Base-by-base conservation (phyloP, 192 early-diverging fungal species). In the Dispira parvispora region DNA sequence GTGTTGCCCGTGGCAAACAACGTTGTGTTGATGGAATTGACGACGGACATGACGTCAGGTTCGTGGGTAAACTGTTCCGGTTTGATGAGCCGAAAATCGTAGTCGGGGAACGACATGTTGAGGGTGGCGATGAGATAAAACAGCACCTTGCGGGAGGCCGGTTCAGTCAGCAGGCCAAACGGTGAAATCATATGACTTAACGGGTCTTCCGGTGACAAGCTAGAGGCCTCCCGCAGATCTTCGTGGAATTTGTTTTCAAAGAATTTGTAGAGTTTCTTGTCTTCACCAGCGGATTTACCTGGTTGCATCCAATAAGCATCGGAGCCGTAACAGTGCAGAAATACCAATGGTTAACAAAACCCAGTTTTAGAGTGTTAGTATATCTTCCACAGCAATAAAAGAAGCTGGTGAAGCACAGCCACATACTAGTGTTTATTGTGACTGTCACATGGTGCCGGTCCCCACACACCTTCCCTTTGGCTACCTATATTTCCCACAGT, bases 51-150 rank as follows among this genome's bases (percentile, higher is more conserved):
- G 1, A 83, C 58, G 4, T 83, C 79, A 3, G 90, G 84, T 63
- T 93, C 82, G 68, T 88, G 44, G 16, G 55, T 64, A 57, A 93
- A 93, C 27, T 83, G 77, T 53, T 89, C 84, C 0, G 84, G 85
- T 53, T 81, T 86, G 20, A 90, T 80, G 52, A 75, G 86, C 85
- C 85, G 92, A 78, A 94, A 99, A 70, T 97, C 96, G 69, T 96
- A 92, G 70, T 99, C 94, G 12, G 96, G 94, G 63, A 89, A 99
- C 11, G 89, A 88, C 3, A 91, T 87, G 69, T 99, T 99, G 44
- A 99, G 75, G 8, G 96, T 99, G 14, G 88, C 89, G 20, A 99
- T 85, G 28, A 99, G 78, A 64, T 94, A 95, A 69, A 96, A 96
- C 44, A 96, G 77, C 8, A 89, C 91, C 75, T 86, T 87, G 43